phyloP scores from a whole-genome alignment of 345 rosid species.

The Aquilaria sinensis region DNA sequence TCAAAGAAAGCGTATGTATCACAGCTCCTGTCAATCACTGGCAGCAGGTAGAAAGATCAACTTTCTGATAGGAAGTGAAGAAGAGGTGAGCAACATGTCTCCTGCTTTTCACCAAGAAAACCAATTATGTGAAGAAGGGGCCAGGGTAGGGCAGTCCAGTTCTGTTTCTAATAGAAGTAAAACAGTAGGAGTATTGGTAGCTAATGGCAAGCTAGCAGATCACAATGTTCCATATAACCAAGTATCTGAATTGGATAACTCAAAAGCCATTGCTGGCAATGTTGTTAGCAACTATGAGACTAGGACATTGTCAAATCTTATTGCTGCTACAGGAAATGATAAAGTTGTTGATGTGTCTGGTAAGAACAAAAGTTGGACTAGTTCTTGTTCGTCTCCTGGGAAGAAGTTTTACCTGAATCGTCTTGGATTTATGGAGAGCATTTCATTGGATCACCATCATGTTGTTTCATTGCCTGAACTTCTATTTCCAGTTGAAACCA shows the following conservation, averaged over 20 bases:
- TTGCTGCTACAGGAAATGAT: conserved; percentile 16
- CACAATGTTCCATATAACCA: conserved; percentile 14
- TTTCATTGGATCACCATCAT: conserved; percentile 26
- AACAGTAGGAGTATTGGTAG: conserved; percentile 12
- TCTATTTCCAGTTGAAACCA: conserved; percentile 60
- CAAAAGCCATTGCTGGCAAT: conserved; percentile 13
- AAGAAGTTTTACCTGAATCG: conserved; percentile 76
- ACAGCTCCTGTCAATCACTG: conserved; percentile 14
- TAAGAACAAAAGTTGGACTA: conserved; percentile 12
- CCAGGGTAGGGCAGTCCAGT: conserved; percentile 15
- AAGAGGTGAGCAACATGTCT: conserved; percentile 14
- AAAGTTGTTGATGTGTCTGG: conserved; percentile 5
- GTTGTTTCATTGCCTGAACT: conserved; percentile 70
- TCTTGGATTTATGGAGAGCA: conserved; percentile 42
- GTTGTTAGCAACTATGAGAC: conserved; percentile 4
- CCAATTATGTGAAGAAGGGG: conserved; percentile 15
- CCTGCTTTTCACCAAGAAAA: conserved; percentile 16
- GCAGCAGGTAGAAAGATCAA: conserved; percentile 6
- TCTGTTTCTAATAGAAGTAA: conserved; percentile 10
- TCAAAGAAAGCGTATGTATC: conserved; percentile 12
- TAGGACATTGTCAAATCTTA: conserved; percentile 7
- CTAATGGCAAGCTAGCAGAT: conserved; percentile 9
- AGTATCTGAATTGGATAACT: conserved; percentile 17
- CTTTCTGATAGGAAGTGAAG: conserved; percentile 18
- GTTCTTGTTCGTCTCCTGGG: conserved; percentile 38